Base-by-base conservation (phyloP, 768 basidiomycete genomes). In the Mycena belliarum region DNA sequence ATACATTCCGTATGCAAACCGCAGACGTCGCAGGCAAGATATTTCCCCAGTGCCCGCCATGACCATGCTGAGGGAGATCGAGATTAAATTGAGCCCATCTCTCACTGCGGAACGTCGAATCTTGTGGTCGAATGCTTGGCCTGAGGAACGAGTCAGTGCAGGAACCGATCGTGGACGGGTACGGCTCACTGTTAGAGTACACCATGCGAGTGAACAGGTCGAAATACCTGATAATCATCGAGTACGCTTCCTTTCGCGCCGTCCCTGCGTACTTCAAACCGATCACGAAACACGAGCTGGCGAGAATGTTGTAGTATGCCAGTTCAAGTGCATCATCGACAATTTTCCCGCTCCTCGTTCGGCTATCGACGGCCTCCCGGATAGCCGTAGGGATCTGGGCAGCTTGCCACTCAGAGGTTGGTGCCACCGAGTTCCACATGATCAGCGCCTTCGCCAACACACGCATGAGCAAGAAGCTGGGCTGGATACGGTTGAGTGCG, bases 21-120 rank as follows among this genome's bases (percentile, higher is more conserved):
- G 84, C 14, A 98, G 79, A 21, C 95, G 83, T 20, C 93, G 84
- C 18, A 98, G 77, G 63, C 91, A 93, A 53, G 88, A 89, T 48
- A 98, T 84, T 70, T 98, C 95, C 4, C 97, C 97, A 0, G 95
- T 96, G 11, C 97, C 97, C 2, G 96, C 94, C 93, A 98, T 96
- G 41, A 98, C 89, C 82, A 96, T 89, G 67, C 91, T 87, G 29
- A 97, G 74, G 1, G 95, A 80, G 33, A 97, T 80, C 0, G 92
- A 89, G 52, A 98, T 89, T 38, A 95, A 75, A 67, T 91, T 95
- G 33, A 98, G 77, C 4, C 92, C 93, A 65, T 94, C 92, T 14
- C 95, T 82, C 23, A 95, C 83, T 4, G 93, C 89, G 7, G 89
- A 87, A 2, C 95, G 86, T 66, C 90, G 89, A 69, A 98, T 93